phyloP scores from a whole-genome alignment of 352 stramenopile species.

The Aphanomyces stellatus region DNA sequence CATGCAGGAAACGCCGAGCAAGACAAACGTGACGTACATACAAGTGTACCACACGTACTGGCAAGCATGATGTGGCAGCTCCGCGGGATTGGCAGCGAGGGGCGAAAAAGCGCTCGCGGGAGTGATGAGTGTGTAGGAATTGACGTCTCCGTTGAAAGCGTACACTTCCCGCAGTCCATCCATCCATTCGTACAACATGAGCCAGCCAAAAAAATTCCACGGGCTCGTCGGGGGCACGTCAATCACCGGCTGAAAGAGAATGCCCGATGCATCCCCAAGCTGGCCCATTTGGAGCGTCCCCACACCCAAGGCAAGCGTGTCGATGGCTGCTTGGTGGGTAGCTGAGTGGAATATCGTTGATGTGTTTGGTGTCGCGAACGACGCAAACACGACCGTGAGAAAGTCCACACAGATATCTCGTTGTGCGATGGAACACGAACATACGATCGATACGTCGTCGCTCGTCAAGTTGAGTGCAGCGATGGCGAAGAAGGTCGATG shows the following conservation, averaged over 20 bases:
- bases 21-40: conserved; percentile 7
- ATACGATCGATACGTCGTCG: neutral
- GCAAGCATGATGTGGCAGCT: neutral
- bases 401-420: neutral
- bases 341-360: neutral
- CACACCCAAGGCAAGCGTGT: neutral
- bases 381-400: neutral
- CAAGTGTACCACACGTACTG: conserved; percentile 10
- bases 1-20: neutral
- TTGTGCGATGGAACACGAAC: neutral
- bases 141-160: neutral
- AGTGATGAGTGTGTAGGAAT: neutral
- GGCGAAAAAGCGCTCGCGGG: neutral
- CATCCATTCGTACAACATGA: neutral
- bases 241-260: neutral
- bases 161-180: neutral
- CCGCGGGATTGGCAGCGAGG: neutral
- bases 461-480: neutral
- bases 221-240: neutral
- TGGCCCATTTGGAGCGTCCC: neutral
- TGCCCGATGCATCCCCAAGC: too few species aligned
- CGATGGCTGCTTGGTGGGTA: neutral
- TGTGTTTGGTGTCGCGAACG: neutral
- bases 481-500: neutral
- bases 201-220: neutral